Evolutionary conservation across 164 flowering plant genomes (phyloP).

Genomic region (Warburgia ugandensis): DNA sequence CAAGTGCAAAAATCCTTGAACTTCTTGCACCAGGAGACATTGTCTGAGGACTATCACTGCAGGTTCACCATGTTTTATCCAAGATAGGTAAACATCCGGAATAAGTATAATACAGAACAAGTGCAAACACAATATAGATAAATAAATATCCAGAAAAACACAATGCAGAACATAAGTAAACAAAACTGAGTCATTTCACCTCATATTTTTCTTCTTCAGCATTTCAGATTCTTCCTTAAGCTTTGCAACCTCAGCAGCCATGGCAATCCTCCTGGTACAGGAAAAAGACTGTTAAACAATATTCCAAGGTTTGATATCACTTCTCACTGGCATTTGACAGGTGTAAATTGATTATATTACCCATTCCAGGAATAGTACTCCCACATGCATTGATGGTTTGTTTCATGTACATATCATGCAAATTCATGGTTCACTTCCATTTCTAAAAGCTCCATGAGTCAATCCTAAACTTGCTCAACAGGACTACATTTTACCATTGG

Average conservation of each 20-base stretch:
- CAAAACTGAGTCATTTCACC: constrained; percentile 26
- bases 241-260: constrained; percentile 73
- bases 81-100: neutral
- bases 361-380: no score
- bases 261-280: constrained; percentile 40
- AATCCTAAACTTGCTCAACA: no score
- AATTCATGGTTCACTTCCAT: no score
- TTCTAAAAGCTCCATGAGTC: no score
- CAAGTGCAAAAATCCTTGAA: constrained; percentile 91
- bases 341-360: no score
- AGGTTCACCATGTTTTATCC: no score
- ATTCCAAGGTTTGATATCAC: no score
- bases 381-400: no score
- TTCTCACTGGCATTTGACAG: no score
- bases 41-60: constrained; percentile 42
- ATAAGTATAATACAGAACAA: neutral
- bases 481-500: no score
- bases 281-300: no score
- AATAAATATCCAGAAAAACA: neutral
- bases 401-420: no score
- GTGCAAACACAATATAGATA: neutral
- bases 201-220: constrained; percentile 29
- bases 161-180: neutral
- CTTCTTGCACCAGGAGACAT: constrained; percentile 99
- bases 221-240: constrained; percentile 66